phyloP scores from a whole-genome alignment of 2,329 filamentous ascomycete genomes.

The Cryphonectria japonica region DNA sequence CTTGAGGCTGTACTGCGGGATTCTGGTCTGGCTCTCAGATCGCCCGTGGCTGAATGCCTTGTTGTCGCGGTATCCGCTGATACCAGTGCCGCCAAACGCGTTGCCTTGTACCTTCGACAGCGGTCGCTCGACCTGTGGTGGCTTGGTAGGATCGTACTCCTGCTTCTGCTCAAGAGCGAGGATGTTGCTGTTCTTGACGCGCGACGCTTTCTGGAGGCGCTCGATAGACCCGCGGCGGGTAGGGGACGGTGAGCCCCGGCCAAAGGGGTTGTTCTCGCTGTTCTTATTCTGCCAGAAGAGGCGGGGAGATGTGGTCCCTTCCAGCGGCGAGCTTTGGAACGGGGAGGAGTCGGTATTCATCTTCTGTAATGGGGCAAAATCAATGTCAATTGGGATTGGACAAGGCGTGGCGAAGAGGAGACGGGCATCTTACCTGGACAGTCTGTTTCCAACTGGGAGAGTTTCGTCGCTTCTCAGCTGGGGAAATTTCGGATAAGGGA shows the following conservation, averaged over 20 bases:
- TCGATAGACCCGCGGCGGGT: slow-evolving; percentile 90
- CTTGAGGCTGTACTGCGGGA: slow-evolving; percentile 61
- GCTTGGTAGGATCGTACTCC: slow-evolving; percentile 83
- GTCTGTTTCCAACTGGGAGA: slow-evolving; percentile 86
- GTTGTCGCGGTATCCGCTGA: slow-evolving; percentile 57
- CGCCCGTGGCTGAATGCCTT: slow-evolving; percentile 51
- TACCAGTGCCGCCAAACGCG: slow-evolving; percentile 63
- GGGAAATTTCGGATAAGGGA: slow-evolving; percentile 87
- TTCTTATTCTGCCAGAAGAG: slow-evolving; percentile 86
- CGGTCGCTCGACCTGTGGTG: slow-evolving; percentile 81
- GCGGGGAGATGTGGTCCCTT: slow-evolving; percentile 72
- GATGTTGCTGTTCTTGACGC: slow-evolving; percentile 98
- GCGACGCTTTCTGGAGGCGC: slow-evolving; percentile 89
- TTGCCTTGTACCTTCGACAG: slow-evolving; percentile 77
- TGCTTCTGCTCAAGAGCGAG: slow-evolving; percentile 90
- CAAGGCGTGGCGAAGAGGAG: slow-evolving; percentile 36
- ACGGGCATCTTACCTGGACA: slow-evolving; percentile 64
- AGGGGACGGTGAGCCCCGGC: slow-evolving; percentile 67
- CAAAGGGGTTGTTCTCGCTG: slow-evolving; percentile 72
- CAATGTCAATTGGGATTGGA: neutral
- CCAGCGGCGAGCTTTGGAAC: slow-evolving; percentile 81
- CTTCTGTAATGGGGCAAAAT: slow-evolving; percentile 53
- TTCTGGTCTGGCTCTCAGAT: slow-evolving; percentile 63
- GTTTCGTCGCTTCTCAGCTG: slow-evolving; percentile 84
- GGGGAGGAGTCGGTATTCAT: slow-evolving; percentile 77